phyloP scores from a whole-genome alignment of 2,329 filamentous ascomycete genomes.

The Aspergillus ibericus region DNA sequence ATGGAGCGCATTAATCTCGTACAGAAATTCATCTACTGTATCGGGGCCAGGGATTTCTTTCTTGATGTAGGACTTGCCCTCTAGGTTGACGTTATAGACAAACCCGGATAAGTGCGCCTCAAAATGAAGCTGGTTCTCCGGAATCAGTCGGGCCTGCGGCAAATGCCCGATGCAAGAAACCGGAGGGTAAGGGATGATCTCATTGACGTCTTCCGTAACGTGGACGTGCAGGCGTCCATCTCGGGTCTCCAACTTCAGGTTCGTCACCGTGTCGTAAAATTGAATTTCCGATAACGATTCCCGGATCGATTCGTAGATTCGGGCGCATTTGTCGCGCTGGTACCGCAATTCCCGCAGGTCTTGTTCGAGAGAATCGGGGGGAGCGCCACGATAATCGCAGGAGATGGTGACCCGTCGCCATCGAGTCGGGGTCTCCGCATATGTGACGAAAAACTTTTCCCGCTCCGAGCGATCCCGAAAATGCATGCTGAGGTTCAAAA shows the following conservation, averaged over 20 bases:
- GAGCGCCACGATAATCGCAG: slow-evolving; percentile 82
- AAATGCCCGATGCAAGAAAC: slow-evolving; percentile 73
- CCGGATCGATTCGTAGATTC: slow-evolving; percentile 91
- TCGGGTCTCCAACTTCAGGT: slow-evolving; percentile 86
- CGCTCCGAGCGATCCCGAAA: slow-evolving; percentile 89
- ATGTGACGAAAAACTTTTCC: slow-evolving; percentile 98
- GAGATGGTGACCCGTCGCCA: slow-evolving; percentile 93
- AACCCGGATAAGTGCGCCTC: slow-evolving; percentile 95
- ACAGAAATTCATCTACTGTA: slow-evolving; percentile 92
- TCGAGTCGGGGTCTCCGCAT: slow-evolving; percentile 72
- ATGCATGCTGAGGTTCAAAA: slow-evolving; percentile 96
- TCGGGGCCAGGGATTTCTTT: slow-evolving; percentile 97
- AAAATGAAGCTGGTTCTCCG: slow-evolving; percentile 76
- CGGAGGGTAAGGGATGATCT: slow-evolving; percentile 85
- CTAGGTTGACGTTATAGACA: slow-evolving; percentile 84
- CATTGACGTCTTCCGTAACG: slow-evolving; percentile 95
- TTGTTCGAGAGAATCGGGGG: slow-evolving; percentile 77
- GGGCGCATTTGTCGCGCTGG: slow-evolving; percentile 87
- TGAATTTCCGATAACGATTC: slow-evolving; percentile 91
- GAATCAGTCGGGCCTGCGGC: slow-evolving; percentile 49
- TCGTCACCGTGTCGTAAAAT: slow-evolving; percentile 94
- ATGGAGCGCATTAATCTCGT: slow-evolving; percentile 94
- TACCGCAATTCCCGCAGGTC: slow-evolving; percentile 76
- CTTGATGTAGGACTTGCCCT: slow-evolving; percentile 75
- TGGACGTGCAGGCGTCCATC: slow-evolving; percentile 90